Conservation (phyloP, 305 asterid genomes). For the Solanum hybrid region DNA sequence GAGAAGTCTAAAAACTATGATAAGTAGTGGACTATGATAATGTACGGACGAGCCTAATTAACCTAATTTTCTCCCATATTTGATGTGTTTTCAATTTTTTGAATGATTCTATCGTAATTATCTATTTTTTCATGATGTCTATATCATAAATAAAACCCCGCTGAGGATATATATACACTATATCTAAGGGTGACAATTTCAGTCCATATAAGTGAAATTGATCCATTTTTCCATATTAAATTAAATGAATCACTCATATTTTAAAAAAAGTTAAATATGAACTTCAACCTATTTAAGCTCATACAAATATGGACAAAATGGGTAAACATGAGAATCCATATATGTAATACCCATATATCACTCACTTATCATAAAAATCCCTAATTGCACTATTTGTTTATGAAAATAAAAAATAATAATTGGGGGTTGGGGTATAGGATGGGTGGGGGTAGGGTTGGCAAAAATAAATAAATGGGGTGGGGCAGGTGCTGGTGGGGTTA, state of each 20-base stretch:
- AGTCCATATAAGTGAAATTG: not conserved
- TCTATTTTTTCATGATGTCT: not conserved
- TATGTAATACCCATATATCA: not conserved
- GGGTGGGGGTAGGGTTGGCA: too few relatives aligned
- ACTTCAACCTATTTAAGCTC: not conserved
- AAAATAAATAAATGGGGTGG: too few relatives aligned
- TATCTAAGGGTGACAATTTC: not conserved
- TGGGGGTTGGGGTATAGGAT: not conserved
- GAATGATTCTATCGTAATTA: not conserved
- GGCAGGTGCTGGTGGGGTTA: too few relatives aligned
- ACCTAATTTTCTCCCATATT: too few relatives aligned
- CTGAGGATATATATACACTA: too few relatives aligned
- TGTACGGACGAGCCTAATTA: not conserved
- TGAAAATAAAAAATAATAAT: too few relatives aligned
- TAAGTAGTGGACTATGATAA: not conserved
- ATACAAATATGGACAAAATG: not conserved
- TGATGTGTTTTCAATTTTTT: too few relatives aligned
- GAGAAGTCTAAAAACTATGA: not conserved
- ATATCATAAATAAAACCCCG: too few relatives aligned
- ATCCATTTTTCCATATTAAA: not conserved
- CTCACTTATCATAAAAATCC: not conserved
- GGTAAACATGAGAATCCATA: not conserved
- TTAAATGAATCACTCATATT: not conserved
- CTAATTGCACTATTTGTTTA: not conserved
- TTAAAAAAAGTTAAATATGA: not conserved